Conservation (phyloP, 1,284 basidiomycete genomes). For the Heterobasidion parviporum region DNA sequence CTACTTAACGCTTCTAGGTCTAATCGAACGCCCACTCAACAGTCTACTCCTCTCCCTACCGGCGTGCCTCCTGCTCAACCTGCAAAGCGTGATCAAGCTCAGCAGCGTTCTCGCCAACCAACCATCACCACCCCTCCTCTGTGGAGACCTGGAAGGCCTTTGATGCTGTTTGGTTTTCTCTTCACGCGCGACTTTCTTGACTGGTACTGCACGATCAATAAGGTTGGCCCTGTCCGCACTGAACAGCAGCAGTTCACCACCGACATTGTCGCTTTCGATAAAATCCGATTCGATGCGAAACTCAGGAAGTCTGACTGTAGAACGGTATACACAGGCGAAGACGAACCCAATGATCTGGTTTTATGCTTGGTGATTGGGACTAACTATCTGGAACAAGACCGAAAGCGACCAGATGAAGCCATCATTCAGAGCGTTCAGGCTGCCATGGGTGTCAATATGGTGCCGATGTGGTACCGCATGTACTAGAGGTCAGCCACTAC, state of each 20-base stretch:
- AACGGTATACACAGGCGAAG: not conserved
- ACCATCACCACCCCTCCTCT: no score
- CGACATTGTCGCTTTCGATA: not conserved
- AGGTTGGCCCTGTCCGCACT: not conserved
- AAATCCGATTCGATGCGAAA: not conserved
- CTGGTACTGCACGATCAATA: not conserved
- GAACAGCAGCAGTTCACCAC: not conserved
- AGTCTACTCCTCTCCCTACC: no score
- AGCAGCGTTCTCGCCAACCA: no score
- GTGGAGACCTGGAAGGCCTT: not conserved
- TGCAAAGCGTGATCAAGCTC: no score
- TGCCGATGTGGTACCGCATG: not conserved
- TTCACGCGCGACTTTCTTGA: not conserved
- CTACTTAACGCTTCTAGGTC: no score
- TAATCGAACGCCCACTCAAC: no score
- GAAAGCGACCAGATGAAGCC: not conserved
- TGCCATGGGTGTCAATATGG: not conserved
- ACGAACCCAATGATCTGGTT: not conserved
- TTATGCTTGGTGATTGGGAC: not conserved
- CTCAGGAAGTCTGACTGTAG: not conserved
- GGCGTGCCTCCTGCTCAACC: no score
- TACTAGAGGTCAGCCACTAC: not conserved
- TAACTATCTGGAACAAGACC: not conserved
- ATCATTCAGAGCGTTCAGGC: not conserved
- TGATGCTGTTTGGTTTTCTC: not conserved